Conservation (phyloP, 2,329 filamentous ascomycete species). For the Furcasterigmium furcatum region DNA sequence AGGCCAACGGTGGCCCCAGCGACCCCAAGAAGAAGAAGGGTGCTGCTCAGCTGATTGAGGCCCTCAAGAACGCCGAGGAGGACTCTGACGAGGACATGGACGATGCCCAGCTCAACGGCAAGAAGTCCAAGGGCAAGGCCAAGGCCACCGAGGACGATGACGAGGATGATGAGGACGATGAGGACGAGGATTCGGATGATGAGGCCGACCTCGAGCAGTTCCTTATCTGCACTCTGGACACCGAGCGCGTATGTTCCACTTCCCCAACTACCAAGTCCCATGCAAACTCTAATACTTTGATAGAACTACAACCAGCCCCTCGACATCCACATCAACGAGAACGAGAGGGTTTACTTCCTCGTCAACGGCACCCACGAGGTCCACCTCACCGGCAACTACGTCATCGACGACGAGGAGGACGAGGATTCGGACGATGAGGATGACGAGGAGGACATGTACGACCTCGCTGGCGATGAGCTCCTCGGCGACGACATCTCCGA, state of each 20-base stretch:
- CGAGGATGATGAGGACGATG: constrained; percentile 53
- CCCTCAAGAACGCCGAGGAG: constrained; percentile 54
- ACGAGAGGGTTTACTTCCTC: constrained; percentile 89
- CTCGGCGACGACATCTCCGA: constrained; percentile 71
- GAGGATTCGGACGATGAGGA: constrained; percentile 60
- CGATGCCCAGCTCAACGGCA: constrained; percentile 58
- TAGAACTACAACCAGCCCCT: constrained; percentile 94
- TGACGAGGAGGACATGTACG: constrained; percentile 71
- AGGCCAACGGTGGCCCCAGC: constrained; percentile 82
- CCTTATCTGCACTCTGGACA: constrained; percentile 93
- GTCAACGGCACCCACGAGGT: constrained; percentile 87
- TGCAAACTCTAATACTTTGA: constrained; percentile 18
- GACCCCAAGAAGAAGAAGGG: constrained; percentile 80
- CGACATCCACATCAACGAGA: constrained; percentile 85
- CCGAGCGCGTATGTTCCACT: constrained; percentile 67
- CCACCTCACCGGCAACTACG: constrained; percentile 94
- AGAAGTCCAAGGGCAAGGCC: constrained; percentile 67
- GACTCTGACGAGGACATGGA: constrained; percentile 71
- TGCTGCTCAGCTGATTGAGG: constrained; percentile 62
- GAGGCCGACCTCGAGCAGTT: constrained; percentile 77
- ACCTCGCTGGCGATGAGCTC: constrained; percentile 77
- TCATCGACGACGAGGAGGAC: constrained; percentile 67
- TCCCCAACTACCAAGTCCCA: background rate
- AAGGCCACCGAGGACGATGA: constrained; percentile 60
- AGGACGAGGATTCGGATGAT: constrained; percentile 60